These are phyloP conservation scores for Zygoascus sp. DNA, from an alignment of 1,139 yeast genomes.

Conservation along the genomic window DNA sequence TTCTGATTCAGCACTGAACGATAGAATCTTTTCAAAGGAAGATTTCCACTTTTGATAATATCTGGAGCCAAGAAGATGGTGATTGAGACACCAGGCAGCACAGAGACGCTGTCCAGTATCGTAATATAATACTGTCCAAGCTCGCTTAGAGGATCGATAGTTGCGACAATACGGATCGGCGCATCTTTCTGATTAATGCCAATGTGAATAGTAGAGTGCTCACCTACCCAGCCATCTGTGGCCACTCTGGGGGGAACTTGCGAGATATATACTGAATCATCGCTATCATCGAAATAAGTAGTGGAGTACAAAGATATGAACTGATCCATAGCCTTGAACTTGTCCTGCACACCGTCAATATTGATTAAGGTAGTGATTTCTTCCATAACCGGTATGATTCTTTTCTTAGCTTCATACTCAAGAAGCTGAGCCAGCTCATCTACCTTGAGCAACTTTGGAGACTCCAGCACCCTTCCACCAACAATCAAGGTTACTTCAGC, in stretches of 20 bases:
- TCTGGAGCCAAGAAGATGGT: conserved; percentile 58
- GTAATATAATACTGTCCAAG: conserved; percentile 59
- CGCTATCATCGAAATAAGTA: conserved; percentile 21
- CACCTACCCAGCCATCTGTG: conserved; percentile 20
- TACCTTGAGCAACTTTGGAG: conserved; percentile 10
- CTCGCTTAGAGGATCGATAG: conserved; percentile 71
- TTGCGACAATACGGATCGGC: conserved; percentile 46
- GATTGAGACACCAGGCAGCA: conserved; percentile 40
- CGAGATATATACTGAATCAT: conserved; percentile 16
- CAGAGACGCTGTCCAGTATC: conserved; percentile 43
- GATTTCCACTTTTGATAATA: conserved; percentile 36
- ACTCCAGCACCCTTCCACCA: conserved; percentile 18
- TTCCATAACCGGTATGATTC: conserved; percentile 24
- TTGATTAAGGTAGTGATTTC: conserved; percentile 11
- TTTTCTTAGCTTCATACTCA: conserved; percentile 26
- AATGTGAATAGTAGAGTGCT: conserved; percentile 21
- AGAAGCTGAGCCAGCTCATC: conserved; percentile 23
- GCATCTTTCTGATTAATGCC: conserved; percentile 24
- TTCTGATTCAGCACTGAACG: conserved; percentile 41
- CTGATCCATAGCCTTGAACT: conserved; percentile 24
- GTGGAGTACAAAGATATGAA: conserved; percentile 23
- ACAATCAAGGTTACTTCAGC: conserved; percentile 13
- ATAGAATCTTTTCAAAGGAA: conserved; percentile 59
- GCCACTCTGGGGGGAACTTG: conserved; percentile 17
- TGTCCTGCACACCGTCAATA: conserved; percentile 11